Evolutionary conservation across 805 yeast species (phyloP).

Genomic region (Sugiyamaella valdiviana): DNA sequence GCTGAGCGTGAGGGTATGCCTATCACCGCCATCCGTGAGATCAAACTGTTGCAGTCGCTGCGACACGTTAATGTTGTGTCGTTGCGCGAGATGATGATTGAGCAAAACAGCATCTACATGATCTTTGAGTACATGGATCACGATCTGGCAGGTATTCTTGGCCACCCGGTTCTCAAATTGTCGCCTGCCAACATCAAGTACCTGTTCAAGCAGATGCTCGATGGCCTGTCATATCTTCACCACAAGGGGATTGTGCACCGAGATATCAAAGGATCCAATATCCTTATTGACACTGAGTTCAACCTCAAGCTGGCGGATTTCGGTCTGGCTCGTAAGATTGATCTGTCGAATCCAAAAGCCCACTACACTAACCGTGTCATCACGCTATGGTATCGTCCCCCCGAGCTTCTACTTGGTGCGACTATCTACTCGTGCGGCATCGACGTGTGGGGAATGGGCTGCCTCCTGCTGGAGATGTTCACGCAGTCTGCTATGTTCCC

Average conservation of each 20-base stretch:
- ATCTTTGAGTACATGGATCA: constrained; percentile 90
- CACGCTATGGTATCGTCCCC: constrained; percentile 96
- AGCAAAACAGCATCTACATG: constrained; percentile 68
- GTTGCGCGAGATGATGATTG: constrained; percentile 84
- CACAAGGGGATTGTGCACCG: constrained; percentile 58
- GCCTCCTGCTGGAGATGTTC: constrained; percentile 77
- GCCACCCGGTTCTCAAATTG: constrained; percentile 63
- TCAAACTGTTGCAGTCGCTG: constrained; percentile 73
- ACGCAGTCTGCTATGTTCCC: constrained; percentile 71
- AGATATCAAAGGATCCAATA: constrained; percentile 92
- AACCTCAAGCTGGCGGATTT: constrained; percentile 88
- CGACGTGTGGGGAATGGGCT: constrained; percentile 97
- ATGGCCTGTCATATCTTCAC: constrained; percentile 80
- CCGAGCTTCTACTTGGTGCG: constrained; percentile 84
- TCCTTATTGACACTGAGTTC: constrained; percentile 68
- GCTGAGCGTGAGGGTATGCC: constrained; percentile 93
- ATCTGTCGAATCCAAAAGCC: constrained; percentile 38
- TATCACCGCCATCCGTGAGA: constrained; percentile 89
- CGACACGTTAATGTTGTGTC: constrained; percentile 79
- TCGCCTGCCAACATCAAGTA: constrained; percentile 69
- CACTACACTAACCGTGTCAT: constrained; percentile 94
- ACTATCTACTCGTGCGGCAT: constrained; percentile 87
- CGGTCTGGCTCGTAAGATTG: constrained; percentile 65
- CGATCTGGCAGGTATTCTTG: constrained; percentile 80
- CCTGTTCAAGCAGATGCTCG: constrained; percentile 65